phyloP scores from a whole-genome alignment of 2,329 filamentous ascomycete species.

The Fusarium verrucosum region DNA sequence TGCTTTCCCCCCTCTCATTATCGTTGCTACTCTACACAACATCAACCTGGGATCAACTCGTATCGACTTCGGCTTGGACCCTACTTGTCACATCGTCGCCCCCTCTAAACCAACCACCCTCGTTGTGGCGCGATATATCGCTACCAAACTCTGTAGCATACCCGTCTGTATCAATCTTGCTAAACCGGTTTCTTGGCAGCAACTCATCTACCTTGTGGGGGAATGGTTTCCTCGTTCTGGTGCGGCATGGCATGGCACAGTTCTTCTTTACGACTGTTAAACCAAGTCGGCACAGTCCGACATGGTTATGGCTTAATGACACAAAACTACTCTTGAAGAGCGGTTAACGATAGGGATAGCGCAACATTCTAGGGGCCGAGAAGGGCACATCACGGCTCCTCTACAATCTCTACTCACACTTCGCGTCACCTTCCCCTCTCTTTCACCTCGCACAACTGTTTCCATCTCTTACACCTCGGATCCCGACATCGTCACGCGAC shows the following conservation, averaged over 20 bases:
- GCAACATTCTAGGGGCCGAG: slow-evolving; percentile 35
- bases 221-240: slow-evolving; percentile 24
- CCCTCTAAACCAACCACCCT: slow-evolving; percentile 28
- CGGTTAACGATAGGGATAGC: slow-evolving; percentile 35
- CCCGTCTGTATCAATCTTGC: slow-evolving; percentile 37
- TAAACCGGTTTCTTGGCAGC: slow-evolving; percentile 25
- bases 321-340: slow-evolving; percentile 31
- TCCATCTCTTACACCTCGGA: slow-evolving; percentile 37
- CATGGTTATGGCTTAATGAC: slow-evolving; percentile 43
- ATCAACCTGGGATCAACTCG: slow-evolving; percentile 18
- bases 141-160: slow-evolving; percentile 28
- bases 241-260: slow-evolving; percentile 31
- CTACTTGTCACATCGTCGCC: slow-evolving; percentile 24
- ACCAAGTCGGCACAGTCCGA: slow-evolving; percentile 33
- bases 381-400: slow-evolving; percentile 45
- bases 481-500: slow-evolving; percentile 35
- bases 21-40: slow-evolving; percentile 20
- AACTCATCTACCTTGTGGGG: slow-evolving; percentile 31
- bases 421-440: slow-evolving; percentile 39
- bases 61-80: slow-evolving; percentile 9
- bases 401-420: slow-evolving; percentile 44
- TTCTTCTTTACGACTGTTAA: slow-evolving; percentile 37
- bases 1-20: slow-evolving; percentile 41
- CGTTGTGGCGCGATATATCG: slow-evolving; percentile 37
- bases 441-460: slow-evolving; percentile 39